These are phyloP conservation scores for Trypanosoma congolense DNA, from an alignment of 208 protist genomes.

Conservation along the genomic window DNA sequence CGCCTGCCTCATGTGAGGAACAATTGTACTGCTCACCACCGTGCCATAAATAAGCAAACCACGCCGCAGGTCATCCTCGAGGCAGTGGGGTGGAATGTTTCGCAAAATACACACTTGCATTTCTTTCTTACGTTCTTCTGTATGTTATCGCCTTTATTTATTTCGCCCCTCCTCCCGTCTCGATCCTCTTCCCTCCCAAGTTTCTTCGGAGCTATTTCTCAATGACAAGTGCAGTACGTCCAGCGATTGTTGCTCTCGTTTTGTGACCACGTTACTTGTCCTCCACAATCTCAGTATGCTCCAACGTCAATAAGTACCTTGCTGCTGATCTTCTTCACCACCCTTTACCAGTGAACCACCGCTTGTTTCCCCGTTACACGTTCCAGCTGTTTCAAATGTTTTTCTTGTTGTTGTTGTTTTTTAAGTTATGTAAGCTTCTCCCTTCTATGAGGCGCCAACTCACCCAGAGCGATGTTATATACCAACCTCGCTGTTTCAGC, in stretches of 20 bases:
- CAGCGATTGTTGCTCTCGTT: no score
- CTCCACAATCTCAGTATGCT: no score
- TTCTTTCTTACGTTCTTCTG: not conserved
- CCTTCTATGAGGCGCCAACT: not conserved
- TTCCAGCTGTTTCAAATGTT: not conserved
- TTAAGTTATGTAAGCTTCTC: constrained; percentile 2
- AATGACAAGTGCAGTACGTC: no score
- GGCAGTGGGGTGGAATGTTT: constrained; percentile 61
- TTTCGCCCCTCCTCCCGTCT: no score
- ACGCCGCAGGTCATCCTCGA: constrained; percentile 69
- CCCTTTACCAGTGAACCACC: no score
- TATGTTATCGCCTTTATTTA: not conserved
- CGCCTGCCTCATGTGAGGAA: constrained; percentile 43
- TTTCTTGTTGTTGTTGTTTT: constrained; percentile 2
- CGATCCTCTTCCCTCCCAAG: no score
- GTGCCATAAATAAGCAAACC: constrained; percentile 77
- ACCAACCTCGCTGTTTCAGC: no score
- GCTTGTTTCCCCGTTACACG: not conserved
- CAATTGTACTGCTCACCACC: constrained; percentile 44
- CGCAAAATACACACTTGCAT: constrained; percentile 40
- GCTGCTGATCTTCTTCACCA: no score
- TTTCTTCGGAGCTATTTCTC: no score
- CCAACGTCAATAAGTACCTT: no score
- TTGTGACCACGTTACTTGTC: no score
- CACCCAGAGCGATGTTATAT: no score